Base-by-base conservation (phyloP, 768 basidiomycete species). In the Tephrocybe sp. region DNA sequence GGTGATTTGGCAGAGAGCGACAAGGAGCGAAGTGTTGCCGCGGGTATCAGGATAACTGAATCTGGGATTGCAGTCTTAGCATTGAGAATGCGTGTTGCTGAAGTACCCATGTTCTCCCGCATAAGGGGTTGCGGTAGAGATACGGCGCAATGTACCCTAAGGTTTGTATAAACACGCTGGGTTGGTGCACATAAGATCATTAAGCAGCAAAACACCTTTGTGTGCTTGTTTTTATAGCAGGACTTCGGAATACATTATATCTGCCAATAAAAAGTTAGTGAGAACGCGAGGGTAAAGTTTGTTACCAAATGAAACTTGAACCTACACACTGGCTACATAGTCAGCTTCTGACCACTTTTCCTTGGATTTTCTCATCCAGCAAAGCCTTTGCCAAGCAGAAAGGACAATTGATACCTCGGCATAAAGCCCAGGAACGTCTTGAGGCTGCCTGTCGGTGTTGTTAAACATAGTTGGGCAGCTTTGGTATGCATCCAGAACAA, bases 291-390 rank as follows among this genome's bases (percentile, higher is more conserved):
- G n/a, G n/a, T n/a, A n/a, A n/a, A n/a, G n/a, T n/a, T n/a, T n/a
- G n/a, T n/a, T n/a, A n/a, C n/a, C 39, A 19, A 36, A 24, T 34
- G 16, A 36, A 10, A 29, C n/a, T 30, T 25, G 23, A 43, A 62
- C 77, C 42, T 60, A 82, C 77, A 81, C 78, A 42, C 76, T 77
- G n/a, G 73, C 71, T 13, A 70, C 77, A 49, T 71, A 79, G 52
- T 80, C 80, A 1, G 79, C 76, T 54, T 82, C 80, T 2, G 76
- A 78, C 64, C 71, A 75, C 56, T 68, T 78, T 45, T 77, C 73
- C 16, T 69, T 69, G 4, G 70, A 69, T 4, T 61, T 60, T n/a
- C 62, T 69, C 75, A 80, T 78, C 47, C 60, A 63, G 8, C 61
- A 57, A 6, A 79, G 63, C 30, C 67, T 68, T 22, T 68, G 65